Evolutionary conservation across 106 monocot species (phyloP).

Genomic region (Ottelia alismoides): DNA sequence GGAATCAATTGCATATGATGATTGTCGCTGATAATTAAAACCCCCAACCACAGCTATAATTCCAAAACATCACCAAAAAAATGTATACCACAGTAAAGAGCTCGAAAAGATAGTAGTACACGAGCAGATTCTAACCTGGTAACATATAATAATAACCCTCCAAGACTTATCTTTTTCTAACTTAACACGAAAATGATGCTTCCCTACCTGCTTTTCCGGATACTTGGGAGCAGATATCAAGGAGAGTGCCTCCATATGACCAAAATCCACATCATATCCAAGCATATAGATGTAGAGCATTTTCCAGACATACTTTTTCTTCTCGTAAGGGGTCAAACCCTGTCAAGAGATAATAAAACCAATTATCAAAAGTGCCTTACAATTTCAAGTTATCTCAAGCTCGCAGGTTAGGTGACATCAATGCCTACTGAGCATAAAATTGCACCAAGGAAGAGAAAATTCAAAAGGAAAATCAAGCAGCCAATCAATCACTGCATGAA

Average conservation of each 20-base stretch:
- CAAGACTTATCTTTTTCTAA: not conserved
- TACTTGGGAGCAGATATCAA: conserved; percentile 98
- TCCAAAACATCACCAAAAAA: not conserved
- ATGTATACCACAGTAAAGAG: not conserved
- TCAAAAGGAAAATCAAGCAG: not conserved
- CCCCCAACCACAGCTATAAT: no score
- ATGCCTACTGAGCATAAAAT: no score
- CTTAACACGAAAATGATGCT: conserved; percentile 1
- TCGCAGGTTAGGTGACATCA: not conserved
- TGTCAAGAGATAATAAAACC: conserved; percentile 22
- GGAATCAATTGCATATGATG: no score
- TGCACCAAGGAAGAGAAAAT: no score
- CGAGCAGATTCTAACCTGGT: not conserved
- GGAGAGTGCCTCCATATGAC: conserved; percentile 86
- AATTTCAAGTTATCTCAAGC: not conserved
- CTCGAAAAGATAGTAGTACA: not conserved
- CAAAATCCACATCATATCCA: conserved; percentile 99
- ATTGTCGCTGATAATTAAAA: no score
- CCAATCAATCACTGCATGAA: not conserved
- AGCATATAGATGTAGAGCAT: conserved; percentile 99
- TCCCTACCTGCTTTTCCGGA: conserved; percentile 94
- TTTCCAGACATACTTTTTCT: conserved; percentile 99
- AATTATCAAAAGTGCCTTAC: not conserved
- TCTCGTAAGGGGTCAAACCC: conserved; percentile 88
- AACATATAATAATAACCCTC: not conserved